These are phyloP conservation scores for Pleurotus citrinopileatus DNA, from an alignment of 768 basidiomycete species.

Conservation along the genomic window DNA sequence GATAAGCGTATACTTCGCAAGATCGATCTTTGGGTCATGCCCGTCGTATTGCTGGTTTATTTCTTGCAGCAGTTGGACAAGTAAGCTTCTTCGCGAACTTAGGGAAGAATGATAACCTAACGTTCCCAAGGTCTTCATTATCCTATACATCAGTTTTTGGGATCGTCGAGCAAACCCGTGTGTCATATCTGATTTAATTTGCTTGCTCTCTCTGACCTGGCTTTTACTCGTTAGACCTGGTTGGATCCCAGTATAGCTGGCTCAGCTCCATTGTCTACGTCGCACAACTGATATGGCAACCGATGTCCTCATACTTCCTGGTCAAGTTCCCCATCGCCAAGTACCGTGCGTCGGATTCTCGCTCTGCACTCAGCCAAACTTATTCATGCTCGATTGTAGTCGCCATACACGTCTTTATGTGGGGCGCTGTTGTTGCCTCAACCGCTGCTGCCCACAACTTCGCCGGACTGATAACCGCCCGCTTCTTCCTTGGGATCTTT, in stretches of 20 bases:
- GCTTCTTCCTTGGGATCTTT: conserved; percentile 44
- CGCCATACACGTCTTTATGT: conserved; percentile 37
- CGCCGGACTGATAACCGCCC: conserved; percentile 34
- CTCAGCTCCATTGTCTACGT: conserved; percentile 42
- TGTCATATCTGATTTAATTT: too few species aligned
- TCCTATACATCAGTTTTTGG: conserved; percentile 48
- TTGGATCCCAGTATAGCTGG: conserved; percentile 43
- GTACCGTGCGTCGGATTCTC: conserved; percentile 25
- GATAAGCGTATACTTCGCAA: conserved; percentile 31
- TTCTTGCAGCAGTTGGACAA: conserved; percentile 45
- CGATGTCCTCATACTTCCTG: conserved; percentile 37
- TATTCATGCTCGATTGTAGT: conserved; percentile 15
- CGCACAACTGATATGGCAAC: conserved; percentile 42
- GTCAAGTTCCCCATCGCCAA: conserved; percentile 38
- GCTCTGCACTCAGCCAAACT: neutral
- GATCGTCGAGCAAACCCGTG: conserved; percentile 32
- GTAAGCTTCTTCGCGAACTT: conserved; percentile 19
- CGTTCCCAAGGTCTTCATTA: conserved; percentile 32
- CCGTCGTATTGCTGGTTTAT: conserved; percentile 36
- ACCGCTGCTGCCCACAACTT: conserved; percentile 38
- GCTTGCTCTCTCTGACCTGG: too few species aligned
- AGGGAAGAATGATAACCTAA: neutral
- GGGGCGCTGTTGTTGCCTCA: conserved; percentile 37
- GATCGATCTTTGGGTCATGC: conserved; percentile 37
- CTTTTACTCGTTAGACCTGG: conserved; percentile 25